Base-by-base conservation (phyloP, 2,329 filamentous ascomycete genomes). In the Monosporascus sp. region DNA sequence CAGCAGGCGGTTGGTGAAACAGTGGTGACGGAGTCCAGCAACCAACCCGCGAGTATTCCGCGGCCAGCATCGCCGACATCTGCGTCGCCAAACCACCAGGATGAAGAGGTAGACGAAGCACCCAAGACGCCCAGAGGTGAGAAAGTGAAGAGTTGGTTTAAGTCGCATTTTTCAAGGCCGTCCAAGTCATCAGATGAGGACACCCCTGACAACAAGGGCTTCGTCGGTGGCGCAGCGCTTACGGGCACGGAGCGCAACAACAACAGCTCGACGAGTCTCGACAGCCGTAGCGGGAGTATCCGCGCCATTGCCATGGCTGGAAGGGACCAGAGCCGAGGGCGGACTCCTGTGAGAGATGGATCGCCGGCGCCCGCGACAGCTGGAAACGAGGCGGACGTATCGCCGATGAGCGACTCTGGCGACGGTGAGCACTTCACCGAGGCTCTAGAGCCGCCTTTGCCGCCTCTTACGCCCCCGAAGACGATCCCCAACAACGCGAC, bases 81-180 rank as follows among this genome's bases (percentile, higher is more conserved):
- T 20, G 35, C 18, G 3, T 17, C 37, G 26, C 40, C 15, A 7
- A 26, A 41, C 20, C 20, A 40, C 18, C 50, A 58, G 5, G 55
- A 48, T 5, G 45, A 49, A n/a, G 58, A 54, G 8, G 47, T 52
- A 2, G 58, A 57, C 17, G 43, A 20, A 7, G 55, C 50, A 53
- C 54, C 60, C 28, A 61, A 57, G 55, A 52, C 53, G 7, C 60
- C 61, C 2, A 57, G 56, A 9, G 60, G 60, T 37, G 60, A 53
- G 24, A 46, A 46, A 35, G 74, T 81, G 44, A 81, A 75, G 59
- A 74, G 72, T 40, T 84, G 81, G 81, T 71, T 84, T 51, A 82
- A 78, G 64, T 78, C 75, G 24, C 78, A 75, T 6, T 78, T 84
- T 55, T 74, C 73, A 0, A 70, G 72, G n/a, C 60, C 71, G 5